A percentile compares a stretch with the other conserved stretches of the same genome.
Conservation (phyloP, 768 basidiomycete species). For the Tulasnella calospora region DNA sequence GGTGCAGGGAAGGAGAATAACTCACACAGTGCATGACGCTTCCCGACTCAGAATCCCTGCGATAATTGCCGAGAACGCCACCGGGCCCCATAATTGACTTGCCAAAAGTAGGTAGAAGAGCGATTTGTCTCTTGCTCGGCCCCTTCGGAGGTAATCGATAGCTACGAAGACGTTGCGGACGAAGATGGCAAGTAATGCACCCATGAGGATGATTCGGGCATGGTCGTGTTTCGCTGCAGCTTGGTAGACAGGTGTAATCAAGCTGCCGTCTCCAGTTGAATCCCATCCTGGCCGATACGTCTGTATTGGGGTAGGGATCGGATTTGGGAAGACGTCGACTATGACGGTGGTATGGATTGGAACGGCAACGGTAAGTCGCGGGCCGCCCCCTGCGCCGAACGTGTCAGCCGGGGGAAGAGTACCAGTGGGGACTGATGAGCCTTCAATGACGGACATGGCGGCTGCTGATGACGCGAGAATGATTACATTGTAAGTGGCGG, state of each 20-base stretch:
- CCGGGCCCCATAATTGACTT: constrained; percentile 52
- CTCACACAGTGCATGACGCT: constrained; percentile 50
- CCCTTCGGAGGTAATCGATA: constrained; percentile 49
- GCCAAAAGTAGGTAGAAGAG: constrained; percentile 55
- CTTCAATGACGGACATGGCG: constrained; percentile 13
- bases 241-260: constrained; percentile 47
- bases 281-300: constrained; percentile 48
- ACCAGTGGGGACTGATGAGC: not conserved
- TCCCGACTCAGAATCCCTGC: constrained; percentile 44
- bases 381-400: constrained; percentile 1
- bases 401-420: constrained; percentile 6
- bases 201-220: constrained; percentile 46
- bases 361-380: constrained; percentile 1
- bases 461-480: not conserved
- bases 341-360: constrained; percentile 13
- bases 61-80: constrained; percentile 45
- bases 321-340: constrained; percentile 17
- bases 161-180: constrained; percentile 50
- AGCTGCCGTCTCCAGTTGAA: constrained; percentile 49
- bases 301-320: constrained; percentile 40
- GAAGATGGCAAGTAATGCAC: constrained; percentile 49
- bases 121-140: constrained; percentile 53
- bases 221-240: constrained; percentile 43
- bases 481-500: not conserved
- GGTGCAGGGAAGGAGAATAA: constrained; percentile 28